Evolutionary conservation across 257 asterid genomes (phyloP).

Genomic region (Leptodermis oblonga): DNA sequence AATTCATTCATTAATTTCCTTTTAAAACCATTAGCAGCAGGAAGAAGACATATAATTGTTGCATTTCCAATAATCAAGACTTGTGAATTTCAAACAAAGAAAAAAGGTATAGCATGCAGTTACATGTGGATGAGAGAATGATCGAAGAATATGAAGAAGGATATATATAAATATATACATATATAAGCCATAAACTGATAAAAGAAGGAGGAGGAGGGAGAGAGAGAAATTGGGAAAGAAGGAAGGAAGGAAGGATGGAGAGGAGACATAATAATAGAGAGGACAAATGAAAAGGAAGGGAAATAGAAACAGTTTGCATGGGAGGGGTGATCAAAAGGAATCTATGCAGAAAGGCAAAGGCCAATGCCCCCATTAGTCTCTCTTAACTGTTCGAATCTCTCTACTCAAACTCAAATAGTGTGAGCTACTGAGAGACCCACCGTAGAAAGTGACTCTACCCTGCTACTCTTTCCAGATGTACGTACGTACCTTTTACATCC

Average conservation of each 20-base stretch:
- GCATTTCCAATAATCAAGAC: background rate
- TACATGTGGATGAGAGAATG: background rate
- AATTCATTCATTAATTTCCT: too few species aligned
- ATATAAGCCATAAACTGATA: too few species aligned
- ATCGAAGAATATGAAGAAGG: background rate
- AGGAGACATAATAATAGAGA: background rate
- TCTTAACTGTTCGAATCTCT: background rate
- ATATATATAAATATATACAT: too few species aligned
- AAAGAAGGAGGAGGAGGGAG: background rate
- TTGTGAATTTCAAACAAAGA: too few species aligned
- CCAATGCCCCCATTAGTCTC: background rate
- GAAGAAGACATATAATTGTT: too few species aligned
- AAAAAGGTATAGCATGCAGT: too few species aligned
- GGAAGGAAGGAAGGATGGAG: background rate
- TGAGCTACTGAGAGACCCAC: too few species aligned
- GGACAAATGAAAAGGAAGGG: background rate
- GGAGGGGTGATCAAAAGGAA: slow-evolving; percentile 12
- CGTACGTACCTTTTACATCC: too few species aligned
- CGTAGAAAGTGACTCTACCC: slow-evolving; percentile 17
- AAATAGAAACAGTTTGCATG: background rate
- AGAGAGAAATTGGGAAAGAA: background rate
- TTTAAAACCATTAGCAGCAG: too few species aligned
- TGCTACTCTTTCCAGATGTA: too few species aligned
- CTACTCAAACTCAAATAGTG: too few species aligned
- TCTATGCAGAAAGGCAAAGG: slow-evolving; percentile 10